A percentile compares a stretch with the other conserved stretches of the same genome.
Conservation (phyloP, 192 early-diverging fungal species). For the Gaertneriomyces semiglobifer region DNA sequence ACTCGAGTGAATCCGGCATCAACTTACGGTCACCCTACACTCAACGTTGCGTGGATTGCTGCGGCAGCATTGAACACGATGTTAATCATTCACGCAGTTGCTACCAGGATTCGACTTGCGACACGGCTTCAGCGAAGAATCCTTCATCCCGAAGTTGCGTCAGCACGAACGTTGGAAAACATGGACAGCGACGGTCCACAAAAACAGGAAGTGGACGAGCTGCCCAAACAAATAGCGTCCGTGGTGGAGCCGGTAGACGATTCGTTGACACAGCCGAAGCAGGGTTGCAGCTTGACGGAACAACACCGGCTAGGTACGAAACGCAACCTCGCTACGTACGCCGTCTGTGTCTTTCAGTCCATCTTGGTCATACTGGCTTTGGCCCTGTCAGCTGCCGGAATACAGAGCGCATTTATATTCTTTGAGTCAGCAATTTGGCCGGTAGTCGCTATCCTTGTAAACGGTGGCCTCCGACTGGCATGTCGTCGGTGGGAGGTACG, state of each 20-base stretch:
- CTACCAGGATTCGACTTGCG: conserved; percentile 32
- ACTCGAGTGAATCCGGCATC: conserved; percentile 33
- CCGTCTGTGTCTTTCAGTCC: background rate
- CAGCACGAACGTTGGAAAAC: conserved; percentile 5
- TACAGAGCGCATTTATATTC: conserved; percentile 19
- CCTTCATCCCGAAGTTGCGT: conserved; percentile 1
- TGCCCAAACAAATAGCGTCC: background rate
- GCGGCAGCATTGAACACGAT: conserved; percentile 20
- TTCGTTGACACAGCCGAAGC: background rate
- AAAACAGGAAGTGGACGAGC: background rate
- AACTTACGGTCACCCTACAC: conserved; percentile 40
- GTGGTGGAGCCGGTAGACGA: background rate
- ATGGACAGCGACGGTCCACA: background rate
- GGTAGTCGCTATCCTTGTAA: background rate
- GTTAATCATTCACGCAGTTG: conserved; percentile 26
- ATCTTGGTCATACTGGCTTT: conserved; percentile 1
- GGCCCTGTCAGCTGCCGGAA: conserved; percentile 12
- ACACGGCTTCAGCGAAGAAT: conserved; percentile 13
- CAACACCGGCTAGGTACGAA: too few species aligned
- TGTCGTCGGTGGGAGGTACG: background rate
- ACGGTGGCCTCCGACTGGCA: background rate
- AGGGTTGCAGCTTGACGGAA: background rate
- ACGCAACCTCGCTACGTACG: background rate
- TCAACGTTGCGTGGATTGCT: conserved; percentile 34
- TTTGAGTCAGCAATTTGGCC: conserved; percentile 6